phyloP scores from a whole-genome alignment of 2,329 filamentous ascomycete species.

The Penicillium sp. region DNA sequence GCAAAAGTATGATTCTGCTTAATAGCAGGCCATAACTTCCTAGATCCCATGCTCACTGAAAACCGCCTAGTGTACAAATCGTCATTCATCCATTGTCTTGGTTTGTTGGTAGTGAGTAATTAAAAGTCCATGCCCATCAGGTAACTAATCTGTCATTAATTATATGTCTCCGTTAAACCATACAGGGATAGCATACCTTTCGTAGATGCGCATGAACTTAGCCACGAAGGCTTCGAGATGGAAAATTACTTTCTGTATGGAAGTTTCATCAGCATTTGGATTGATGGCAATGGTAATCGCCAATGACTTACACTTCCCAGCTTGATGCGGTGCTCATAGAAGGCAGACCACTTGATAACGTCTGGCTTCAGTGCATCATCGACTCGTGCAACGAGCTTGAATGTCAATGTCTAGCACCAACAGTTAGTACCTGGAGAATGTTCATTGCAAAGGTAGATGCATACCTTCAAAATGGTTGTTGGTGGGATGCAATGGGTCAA shows the following conservation, averaged over 20 bases:
- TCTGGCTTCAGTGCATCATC: conserved; percentile 86
- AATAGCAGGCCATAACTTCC: background rate
- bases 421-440: background rate
- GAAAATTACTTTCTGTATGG: conserved; percentile 74
- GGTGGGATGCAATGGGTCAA: conserved; percentile 94
- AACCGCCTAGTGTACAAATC: conserved; percentile 21
- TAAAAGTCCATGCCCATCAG: conserved; percentile 70
- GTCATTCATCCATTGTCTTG: conserved; percentile 22
- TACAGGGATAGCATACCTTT: conserved; percentile 57
- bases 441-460: background rate
- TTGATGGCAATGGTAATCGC: no score
- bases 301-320: conserved; percentile 55
- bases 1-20: background rate
- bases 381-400: conserved; percentile 77
- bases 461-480: conserved; percentile 76
- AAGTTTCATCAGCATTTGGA: conserved; percentile 3
- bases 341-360: conserved; percentile 89
- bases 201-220: conserved; percentile 93
- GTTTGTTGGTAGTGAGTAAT: conserved; percentile 3
- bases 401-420: conserved; percentile 61
- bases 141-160: conserved; percentile 38
- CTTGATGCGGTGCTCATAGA: conserved; percentile 91
- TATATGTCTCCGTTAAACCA: conserved; percentile 3
- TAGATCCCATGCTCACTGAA: background rate
- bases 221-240: conserved; percentile 96